These are phyloP conservation scores for Sicyos baderoa DNA, from an alignment of 306 rosid species.

Conservation along the genomic window DNA sequence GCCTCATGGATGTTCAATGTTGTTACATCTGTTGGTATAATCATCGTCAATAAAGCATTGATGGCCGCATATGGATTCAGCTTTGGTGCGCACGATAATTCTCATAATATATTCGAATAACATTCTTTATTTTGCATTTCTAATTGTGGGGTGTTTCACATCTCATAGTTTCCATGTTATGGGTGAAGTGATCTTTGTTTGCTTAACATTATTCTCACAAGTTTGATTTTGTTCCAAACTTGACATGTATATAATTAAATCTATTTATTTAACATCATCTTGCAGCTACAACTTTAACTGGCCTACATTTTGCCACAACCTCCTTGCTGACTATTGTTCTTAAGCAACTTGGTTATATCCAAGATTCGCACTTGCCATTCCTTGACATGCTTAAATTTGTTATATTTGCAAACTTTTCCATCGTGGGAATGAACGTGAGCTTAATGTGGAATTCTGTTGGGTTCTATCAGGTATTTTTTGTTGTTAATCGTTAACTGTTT, in stretches of 20 bases:
- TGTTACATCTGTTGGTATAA: conserved; percentile 83
- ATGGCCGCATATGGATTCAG: conserved; percentile 83
- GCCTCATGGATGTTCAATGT: conserved; percentile 91
- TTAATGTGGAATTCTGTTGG: conserved; percentile 97
- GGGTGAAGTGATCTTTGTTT: not conserved
- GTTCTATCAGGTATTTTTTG: conserved; percentile 64
- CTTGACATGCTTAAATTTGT: conserved; percentile 69
- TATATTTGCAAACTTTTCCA: conserved; percentile 80
- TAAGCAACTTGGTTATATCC: conserved; percentile 64
- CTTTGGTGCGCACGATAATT: conserved; percentile 43
- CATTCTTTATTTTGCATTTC: not conserved
- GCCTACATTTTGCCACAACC: conserved; percentile 74
- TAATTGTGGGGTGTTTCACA: not conserved
- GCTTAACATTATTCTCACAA: not conserved
- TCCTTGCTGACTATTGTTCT: conserved; percentile 57
- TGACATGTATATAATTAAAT: not conserved
- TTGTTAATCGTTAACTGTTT: not conserved
- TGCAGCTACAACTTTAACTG: conserved; percentile 91
- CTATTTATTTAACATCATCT: not conserved
- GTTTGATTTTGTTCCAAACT: not conserved
- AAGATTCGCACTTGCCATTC: conserved; percentile 65
- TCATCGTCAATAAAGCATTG: conserved; percentile 79
- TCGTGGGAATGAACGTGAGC: conserved; percentile 89
- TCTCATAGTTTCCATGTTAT: not conserved
- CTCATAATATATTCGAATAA: not conserved